Base-by-base conservation (phyloP, 441 rosid genomes). In the Pelargonium hybrid region DNA sequence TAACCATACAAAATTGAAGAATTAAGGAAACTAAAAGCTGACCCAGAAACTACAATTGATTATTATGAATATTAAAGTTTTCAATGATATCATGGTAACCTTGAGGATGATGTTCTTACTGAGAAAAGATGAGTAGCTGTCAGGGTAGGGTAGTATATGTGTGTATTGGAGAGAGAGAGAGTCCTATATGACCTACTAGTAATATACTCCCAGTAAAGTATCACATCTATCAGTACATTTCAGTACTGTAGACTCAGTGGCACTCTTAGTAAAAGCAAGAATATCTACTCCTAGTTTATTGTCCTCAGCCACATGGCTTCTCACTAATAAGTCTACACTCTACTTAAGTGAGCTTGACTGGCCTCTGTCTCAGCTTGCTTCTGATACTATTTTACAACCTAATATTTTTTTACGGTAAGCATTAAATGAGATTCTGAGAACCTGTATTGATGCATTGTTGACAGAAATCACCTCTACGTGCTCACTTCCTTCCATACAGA, bases 1-100 rank as follows among this genome's bases (percentile, higher is more conserved):
- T 57, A 56, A 63, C 7, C 69, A 65, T 67, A 41, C 20, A 65
- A 69, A 34, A 11, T 20, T 62, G 68, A 15, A 2, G 67, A 9
- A 2, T 45, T 67, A 73, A 17, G 21, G 64, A 41, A 75, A 29
- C 57, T 50, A 18, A 5, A 50, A 50, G 1, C 21, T 15, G 57
- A 15, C 18, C 20, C 18, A 18, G 7, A 50, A 50, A 11, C 20
- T 57, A 21, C 63, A 18, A 21, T 57, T 5, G 29, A 54, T 57
- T 15, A 9, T 18, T 57, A 20, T 20, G 63, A 57, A 20, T 57
- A 18, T 50, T 11, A 17, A n/a, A 8, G 57, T 18, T 50, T 50
- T 50, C 18, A 50, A 50, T 50, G 5, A 48, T 48, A 48, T 14
- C 10, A 5, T 54, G 8, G 9, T 17, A n/a, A 17, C 61, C 10